Evolutionary conservation across 495 filamentous ascomycete species (phyloP), one percentile per base, ranked within the genome.

Genomic region (Aspergillus bridgeri): DNA sequence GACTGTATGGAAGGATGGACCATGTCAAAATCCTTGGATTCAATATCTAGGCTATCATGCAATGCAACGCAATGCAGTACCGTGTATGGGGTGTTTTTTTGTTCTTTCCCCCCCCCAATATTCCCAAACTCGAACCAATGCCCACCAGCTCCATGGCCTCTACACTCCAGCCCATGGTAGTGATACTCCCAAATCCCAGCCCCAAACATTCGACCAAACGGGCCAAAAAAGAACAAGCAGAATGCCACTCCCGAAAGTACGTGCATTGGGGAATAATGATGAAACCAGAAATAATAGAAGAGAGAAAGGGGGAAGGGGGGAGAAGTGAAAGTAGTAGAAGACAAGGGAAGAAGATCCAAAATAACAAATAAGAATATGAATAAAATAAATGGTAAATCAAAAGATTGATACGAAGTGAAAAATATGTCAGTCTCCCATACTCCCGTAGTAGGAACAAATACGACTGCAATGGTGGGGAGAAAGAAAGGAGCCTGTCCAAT

Each of bases 221-320:
- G 18, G n/a, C 20, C 43, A 27, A 18, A 44, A 13, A 51, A 45
- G 11, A 50, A 33, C 49, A 48, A 54, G 54, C 56, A 65, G 48
- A 62, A 24, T 56, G 47, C 60, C 57, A 53, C 57, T 54, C 54
- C 18, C 33, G 51, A 57, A 57, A 53, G 54, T 42, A 59, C 58
- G 52, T 63, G 60, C 63, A 66, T 66, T 56, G 60, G 60, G 63
- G 58, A 66, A 62, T 60, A 50, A 42, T 42, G 42, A 18, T 18
- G 18, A 51, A 45, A 42, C 24, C 15, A 54, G 43, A 25, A 21
- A 24, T 6, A 27, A 8, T 11, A 13, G 22, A 38, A 53, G 20
- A 47, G 24, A 33, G 23, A 24, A 48, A 22, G 19, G 42, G 38
- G 21, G 15, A 24, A 54, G 38, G 25, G 25, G 25, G 25, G 25